Evolutionary conservation across 352 stramenopile genomes (phyloP).

Genomic region (Phytophthora pisi): DNA sequence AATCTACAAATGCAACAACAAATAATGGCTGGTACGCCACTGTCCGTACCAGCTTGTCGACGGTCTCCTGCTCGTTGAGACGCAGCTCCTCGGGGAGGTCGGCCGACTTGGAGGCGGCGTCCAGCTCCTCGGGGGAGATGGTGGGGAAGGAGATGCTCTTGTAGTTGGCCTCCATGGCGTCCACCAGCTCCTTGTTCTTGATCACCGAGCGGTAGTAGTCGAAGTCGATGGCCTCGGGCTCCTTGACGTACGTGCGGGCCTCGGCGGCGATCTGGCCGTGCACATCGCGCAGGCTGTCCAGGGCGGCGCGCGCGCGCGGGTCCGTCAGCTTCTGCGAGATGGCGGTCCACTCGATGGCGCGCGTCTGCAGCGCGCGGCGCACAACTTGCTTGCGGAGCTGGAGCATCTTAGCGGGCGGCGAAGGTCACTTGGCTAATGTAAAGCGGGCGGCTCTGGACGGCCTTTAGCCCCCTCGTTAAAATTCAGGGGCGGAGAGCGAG

Average conservation of each 20-base stretch:
- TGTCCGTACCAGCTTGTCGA: conserved; percentile 70
- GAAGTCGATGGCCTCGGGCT: conserved; percentile 87
- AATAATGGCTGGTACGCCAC: too few relatives aligned
- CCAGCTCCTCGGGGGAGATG: conserved; percentile 77
- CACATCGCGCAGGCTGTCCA: conserved; percentile 79
- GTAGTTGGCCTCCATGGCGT: conserved; percentile 87
- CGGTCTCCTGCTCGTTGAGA: conserved; percentile 81
- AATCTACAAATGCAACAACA: conserved; percentile 6
- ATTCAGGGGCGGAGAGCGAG: conserved; percentile 40
- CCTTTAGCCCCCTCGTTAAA: conserved; percentile 20
- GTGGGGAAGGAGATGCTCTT: conserved; percentile 84
- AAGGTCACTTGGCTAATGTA: conserved; percentile 43
- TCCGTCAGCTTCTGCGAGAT: conserved; percentile 82
- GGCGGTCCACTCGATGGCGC: conserved; percentile 69
- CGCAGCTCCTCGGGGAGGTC: conserved; percentile 60
- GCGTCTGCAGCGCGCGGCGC: conserved; percentile 57
- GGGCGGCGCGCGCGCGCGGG: conserved; percentile 71
- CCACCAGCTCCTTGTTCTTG: conserved; percentile 90
- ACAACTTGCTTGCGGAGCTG: conserved; percentile 82
- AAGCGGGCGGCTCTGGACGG: conserved; percentile 10
- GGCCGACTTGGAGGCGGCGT: conserved; percentile 49
- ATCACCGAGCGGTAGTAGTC: conserved; percentile 86
- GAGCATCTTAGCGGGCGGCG: conserved; percentile 49
- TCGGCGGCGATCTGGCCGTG: conserved; percentile 82
- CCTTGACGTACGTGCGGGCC: conserved; percentile 71